Evolutionary conservation across 768 basidiomycete species (phyloP).

Genomic region (Pleurotus ostreatus): DNA sequence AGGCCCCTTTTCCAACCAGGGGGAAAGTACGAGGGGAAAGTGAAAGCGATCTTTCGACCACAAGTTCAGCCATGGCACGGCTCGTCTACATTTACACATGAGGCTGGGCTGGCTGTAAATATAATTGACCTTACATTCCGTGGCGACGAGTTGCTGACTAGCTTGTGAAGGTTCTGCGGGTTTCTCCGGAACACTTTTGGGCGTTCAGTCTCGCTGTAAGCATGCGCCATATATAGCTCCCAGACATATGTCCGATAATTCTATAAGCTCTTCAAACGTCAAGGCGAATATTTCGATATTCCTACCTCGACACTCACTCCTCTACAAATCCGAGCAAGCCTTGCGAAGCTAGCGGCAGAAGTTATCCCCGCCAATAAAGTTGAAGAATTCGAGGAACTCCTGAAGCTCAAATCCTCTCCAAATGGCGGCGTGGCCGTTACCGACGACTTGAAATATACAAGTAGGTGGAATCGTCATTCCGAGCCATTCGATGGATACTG

Average conservation of each 20-base stretch:
- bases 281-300: constrained; percentile 78
- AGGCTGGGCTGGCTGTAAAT: constrained; percentile 76
- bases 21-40: constrained; percentile 67
- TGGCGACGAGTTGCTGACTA: not conserved
- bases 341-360: constrained; percentile 53
- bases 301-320: constrained; percentile 65
- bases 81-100: constrained; percentile 71
- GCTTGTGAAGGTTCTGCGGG: constrained; percentile 52
- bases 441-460: constrained; percentile 84
- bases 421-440: constrained; percentile 85
- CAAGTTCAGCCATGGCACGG: constrained; percentile 83
- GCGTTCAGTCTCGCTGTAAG: constrained; percentile 62
- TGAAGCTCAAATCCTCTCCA: constrained; percentile 55
- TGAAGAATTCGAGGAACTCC: constrained; percentile 53
- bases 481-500: not conserved
- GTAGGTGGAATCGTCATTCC: constrained; percentile 39
- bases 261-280: constrained; percentile 69
- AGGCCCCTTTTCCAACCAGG: constrained; percentile 53
- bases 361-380: constrained; percentile 49
- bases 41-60: constrained; percentile 65
- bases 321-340: constrained; percentile 68
- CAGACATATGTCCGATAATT: not conserved
- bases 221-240: not conserved
- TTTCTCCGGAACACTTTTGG: constrained; percentile 80
- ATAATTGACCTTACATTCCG: not conserved